Evolutionary conservation across 1,284 basidiomycete genomes (phyloP), one percentile per base, ranked within the genome.

Genomic region (Ganoderma meredithae): DNA sequence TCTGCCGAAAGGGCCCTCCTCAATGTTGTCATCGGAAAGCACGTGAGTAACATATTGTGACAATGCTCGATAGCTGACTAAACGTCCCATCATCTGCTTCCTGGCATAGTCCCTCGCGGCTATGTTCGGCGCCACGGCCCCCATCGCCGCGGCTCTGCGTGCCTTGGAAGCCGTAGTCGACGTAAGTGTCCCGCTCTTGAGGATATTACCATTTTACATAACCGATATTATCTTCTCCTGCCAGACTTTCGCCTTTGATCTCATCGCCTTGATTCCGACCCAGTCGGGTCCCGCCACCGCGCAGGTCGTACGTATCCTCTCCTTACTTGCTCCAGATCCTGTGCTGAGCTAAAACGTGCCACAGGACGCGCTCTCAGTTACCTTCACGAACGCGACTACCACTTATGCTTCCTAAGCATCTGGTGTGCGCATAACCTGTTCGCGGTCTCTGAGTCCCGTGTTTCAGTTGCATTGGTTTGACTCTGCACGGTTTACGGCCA

Each of bases 81-180:
- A 12, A 27, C 12, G 4, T n/a, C 4, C 22, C 43, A 15, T 13
- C 4, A 3, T 25, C 13, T 13, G 1, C 17, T 19, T 55, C 19
- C 19, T 13, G 47, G 22, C 12, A 43, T 15, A 60, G 58, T 60
- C 58, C n/a, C 58, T 60, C 39, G 58, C 58, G 13, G 36, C 58
- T 15, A 39, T 40, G 36, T 60, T 60, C 8, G 36, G 13, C 19
- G 13, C 41, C n/a, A 60, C 58, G n/a, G 22, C 58, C 41, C 58
- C 58, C 22, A 60, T 60, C n/a, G 58, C 58, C 4, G 58, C 33
- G n/a, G 58, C 58, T 43, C 22, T 60, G 58, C 36, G 58, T 39
- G 22, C 22, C 39, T 25, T 60, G 13, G 58, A 60, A 22, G 22
- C n/a, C 9, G 58, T 60, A 15, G 58, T 60, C 22, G 58, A 60